A percentile compares a stretch with the other conserved stretches of the same genome.
Conservation (phyloP, 192 early-diverging fungal genomes). For the Spinellus fusiger region DNA sequence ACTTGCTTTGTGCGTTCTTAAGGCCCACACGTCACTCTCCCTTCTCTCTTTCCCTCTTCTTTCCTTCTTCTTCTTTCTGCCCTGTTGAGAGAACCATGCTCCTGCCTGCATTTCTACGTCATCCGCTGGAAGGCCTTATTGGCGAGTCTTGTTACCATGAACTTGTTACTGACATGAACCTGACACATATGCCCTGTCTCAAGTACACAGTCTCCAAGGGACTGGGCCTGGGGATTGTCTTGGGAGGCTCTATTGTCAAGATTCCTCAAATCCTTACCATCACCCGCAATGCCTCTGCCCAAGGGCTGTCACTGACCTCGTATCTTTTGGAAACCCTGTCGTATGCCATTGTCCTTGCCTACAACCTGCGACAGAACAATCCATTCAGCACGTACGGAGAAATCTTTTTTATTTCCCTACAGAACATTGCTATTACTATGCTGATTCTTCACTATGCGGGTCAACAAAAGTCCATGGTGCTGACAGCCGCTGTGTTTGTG, state of each 20-base stretch:
- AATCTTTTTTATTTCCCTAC: constrained; percentile 74
- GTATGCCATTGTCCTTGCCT: constrained; percentile 73
- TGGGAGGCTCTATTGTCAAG: constrained; percentile 89
- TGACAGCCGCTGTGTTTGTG: constrained; percentile 27
- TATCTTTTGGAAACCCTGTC: constrained; percentile 82
- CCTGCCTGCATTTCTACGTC: constrained; percentile 58
- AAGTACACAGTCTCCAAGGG: constrained; percentile 84
- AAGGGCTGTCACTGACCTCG: constrained; percentile 75
- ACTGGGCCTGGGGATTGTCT: constrained; percentile 91
- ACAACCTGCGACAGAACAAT: constrained; percentile 77
- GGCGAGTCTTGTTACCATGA: constrained; percentile 74
- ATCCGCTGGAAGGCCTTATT: constrained; percentile 64
- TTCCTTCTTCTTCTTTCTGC: neutral
- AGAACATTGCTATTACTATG: constrained; percentile 74
- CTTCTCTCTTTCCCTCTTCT: too few relatives aligned
- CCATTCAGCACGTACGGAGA: constrained; percentile 90
- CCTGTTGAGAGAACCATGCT: constrained; percentile 32
- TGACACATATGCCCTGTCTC: constrained; percentile 62
- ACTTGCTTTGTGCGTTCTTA: neutral
- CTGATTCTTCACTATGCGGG: constrained; percentile 58
- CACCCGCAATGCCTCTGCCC: constrained; percentile 55
- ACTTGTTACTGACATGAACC: constrained; percentile 68
- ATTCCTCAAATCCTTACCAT: constrained; percentile 96
- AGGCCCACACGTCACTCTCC: too few relatives aligned
- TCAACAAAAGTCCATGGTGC: constrained; percentile 41